Conservation (phyloP, 163 green algal genomes). For the Prototheca wickerhamii region DNA sequence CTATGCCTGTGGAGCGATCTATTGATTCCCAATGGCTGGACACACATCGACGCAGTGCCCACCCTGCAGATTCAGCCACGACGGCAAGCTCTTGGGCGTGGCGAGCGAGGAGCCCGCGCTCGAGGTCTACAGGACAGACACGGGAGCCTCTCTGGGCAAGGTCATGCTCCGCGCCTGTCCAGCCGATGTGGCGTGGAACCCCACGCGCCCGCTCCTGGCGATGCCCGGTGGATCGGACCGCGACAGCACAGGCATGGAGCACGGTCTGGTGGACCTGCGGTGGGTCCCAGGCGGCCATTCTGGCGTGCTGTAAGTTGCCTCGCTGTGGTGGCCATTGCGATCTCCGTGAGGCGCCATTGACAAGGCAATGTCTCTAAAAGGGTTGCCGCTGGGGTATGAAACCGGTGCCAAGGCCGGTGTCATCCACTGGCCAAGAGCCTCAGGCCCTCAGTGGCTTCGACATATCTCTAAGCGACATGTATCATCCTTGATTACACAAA, state of each 20-base stretch:
- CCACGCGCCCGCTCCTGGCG: constrained; percentile 14
- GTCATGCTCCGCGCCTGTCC: not conserved
- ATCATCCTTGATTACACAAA: too few species aligned
- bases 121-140: constrained; percentile 16
- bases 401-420: too few species aligned
- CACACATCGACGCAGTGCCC: not conserved
- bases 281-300: not conserved
- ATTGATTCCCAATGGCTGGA: not conserved
- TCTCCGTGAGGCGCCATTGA: too few species aligned
- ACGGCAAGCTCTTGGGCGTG: constrained; percentile 26
- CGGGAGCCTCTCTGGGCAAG: constrained; percentile 4
- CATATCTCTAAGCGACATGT: too few species aligned
- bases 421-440: too few species aligned
- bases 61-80: constrained; percentile 25
- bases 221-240: not conserved
- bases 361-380: too few species aligned
- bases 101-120: constrained; percentile 21
- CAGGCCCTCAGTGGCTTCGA: too few species aligned
- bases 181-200: constrained; percentile 24
- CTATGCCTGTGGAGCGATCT: too few species aligned
- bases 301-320: not conserved
- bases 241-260: constrained; percentile 3
- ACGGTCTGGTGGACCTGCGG: constrained; percentile 7
- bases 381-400: too few species aligned
- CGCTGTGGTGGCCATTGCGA: too few species aligned